These are phyloP conservation scores for Carex arenaria DNA, from an alignment of 202 grass and related monocot genomes.

Conservation along the genomic window DNA sequence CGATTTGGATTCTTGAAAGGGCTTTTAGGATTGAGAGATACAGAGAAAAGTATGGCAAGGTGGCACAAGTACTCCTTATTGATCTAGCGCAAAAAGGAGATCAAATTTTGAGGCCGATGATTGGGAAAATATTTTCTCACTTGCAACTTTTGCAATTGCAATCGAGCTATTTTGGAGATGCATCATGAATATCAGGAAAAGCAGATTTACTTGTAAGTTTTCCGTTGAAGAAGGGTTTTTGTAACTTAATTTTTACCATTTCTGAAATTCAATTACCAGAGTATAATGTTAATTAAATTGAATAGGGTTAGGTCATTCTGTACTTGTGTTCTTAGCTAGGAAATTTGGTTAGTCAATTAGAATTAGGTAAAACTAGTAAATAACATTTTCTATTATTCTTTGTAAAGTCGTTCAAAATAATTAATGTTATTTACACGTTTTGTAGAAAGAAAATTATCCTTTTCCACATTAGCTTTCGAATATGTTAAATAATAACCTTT, in stretches of 20 bases:
- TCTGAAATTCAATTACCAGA: neutral
- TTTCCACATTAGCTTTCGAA: neutral
- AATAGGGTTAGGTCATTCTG: neutral
- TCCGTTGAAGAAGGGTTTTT: neutral
- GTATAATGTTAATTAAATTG: neutral
- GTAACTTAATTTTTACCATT: neutral
- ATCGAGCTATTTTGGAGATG: conserved; percentile 70
- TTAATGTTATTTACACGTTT: neutral
- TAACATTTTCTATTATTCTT: neutral
- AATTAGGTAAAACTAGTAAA: neutral
- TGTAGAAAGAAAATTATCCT: neutral
- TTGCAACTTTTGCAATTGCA: conserved; percentile 75
- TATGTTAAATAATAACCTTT: neutral
- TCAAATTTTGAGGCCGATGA: conserved; percentile 57
- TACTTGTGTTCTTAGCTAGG: neutral
- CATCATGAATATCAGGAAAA: conserved; percentile 1
- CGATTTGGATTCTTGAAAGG: conserved; percentile 81
- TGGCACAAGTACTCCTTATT: conserved; percentile 59
- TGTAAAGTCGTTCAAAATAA: neutral
- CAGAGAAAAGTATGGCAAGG: conserved; percentile 46
- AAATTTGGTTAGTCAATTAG: neutral
- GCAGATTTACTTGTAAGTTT: neutral
- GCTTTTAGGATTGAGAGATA: conserved; percentile 52
- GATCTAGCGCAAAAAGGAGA: conserved; percentile 69
- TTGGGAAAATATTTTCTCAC: conserved; percentile 83